Evolutionary conservation across 768 basidiomycete species (phyloP), one percentile per base, ranked within the genome.

Genomic region (Psilocybe azurescens): DNA sequence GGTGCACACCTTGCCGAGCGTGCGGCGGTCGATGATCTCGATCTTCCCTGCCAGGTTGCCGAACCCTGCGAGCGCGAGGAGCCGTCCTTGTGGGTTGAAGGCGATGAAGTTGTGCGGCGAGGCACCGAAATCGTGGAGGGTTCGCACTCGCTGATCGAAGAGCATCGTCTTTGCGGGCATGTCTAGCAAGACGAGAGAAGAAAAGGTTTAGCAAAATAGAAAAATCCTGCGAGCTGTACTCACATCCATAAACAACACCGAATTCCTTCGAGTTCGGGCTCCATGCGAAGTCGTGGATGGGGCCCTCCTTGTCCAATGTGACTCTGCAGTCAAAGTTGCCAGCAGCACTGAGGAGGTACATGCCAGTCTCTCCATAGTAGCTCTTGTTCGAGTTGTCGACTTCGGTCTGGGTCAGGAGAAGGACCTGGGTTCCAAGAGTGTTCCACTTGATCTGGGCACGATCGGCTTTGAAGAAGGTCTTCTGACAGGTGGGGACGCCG

Each of bases 221-320:
- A 56, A 50, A 61, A 54, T 10, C 38, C 28, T 20, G 57, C 8
- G 46, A 53, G 55, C 16, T 30, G 3, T 10, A 85, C 95, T 74
- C 68, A 97, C 95, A 99, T 70, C 97, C 97, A 72, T 98, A 99
- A 29, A 95, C 91, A 38, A 98, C 95, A 51, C 89, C 89, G 72
- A 99, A 99, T 76, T 99, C 97, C 75, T 96, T 94, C 54, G 94
- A 94, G 68, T 94, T 95, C 7, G 97, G 95, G 66, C 89, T 95
- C 97, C 97, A 99, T 14, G 87, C 78, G 63, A 97, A 97, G 73
- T 99, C 97, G 70, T 97, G 95, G 64, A 99, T 94, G 0, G 95
- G 95, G 1, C 97, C 97, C 63, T 99, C 97, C 79, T 97, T 98
- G 78, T 97, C 95, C 68, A 93, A 78, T 1, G 83, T 79, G 29